A percentile compares a stretch with the other conserved stretches of the same genome.
Conservation (phyloP, 78 protist genomes). For the slime mould (Dictyostelium discoideum) region dicty_2.7 NC_007089.4:4044001-4044500, state of each 20-base stretch:
- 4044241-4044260: too few species aligned
- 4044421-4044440: background rate
- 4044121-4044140: background rate
- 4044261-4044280: too few species aligned
- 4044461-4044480: background rate
- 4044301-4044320: conserved; percentile 26
- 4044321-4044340: conserved; percentile 37
- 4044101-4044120: conserved; percentile 7
- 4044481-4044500: too few species aligned
- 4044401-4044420: background rate
- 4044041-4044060: conserved; percentile 22
- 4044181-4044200: conserved; percentile 16
- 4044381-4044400: conserved; percentile 32
- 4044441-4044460: background rate
- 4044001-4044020: conserved; percentile 4
- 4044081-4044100: background rate
- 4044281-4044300: too few species aligned
- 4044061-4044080: conserved; percentile 57
- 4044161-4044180: conserved; percentile 56
- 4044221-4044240: conserved; percentile 33
- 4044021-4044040: conserved; percentile 10
- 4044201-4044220: conserved; percentile 33
- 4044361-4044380: background rate
- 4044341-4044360: background rate
- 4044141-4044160: conserved; percentile 26